Evolutionary conservation across 495 filamentous ascomycete genomes (phyloP).

Genomic region (Durotheca rogersii): DNA sequence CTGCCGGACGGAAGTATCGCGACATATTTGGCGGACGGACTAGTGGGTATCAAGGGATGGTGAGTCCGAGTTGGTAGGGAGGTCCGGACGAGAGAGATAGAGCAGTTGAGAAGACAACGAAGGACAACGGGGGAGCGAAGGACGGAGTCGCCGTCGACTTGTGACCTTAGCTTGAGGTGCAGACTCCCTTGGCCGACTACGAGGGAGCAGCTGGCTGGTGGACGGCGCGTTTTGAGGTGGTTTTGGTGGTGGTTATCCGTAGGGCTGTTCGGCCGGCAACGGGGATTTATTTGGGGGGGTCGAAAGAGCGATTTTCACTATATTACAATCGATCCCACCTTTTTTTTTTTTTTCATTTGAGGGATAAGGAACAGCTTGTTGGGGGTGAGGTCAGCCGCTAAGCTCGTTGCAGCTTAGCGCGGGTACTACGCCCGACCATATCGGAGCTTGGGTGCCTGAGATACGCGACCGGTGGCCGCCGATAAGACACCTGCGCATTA

Average conservation of each 20-base stretch:
- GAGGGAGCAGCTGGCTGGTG: not conserved
- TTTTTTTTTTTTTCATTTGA: slow-evolving; percentile 21
- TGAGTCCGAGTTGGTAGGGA: too few relatives aligned
- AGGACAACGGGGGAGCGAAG: slow-evolving; percentile 20
- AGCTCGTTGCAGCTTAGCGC: slow-evolving; percentile 8
- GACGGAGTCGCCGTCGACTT: too few relatives aligned
- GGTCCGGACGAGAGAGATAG: too few relatives aligned
- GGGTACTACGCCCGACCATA: slow-evolving; percentile 2
- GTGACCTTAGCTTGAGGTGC: too few relatives aligned
- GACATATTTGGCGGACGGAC: slow-evolving; percentile 51
- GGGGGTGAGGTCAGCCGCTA: slow-evolving; percentile 21
- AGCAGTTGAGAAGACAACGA: slow-evolving; percentile 25
- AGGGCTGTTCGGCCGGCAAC: slow-evolving; percentile 1
- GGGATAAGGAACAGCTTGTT: slow-evolving; percentile 33
- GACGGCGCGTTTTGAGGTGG: slow-evolving; percentile 6
- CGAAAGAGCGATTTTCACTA: slow-evolving; percentile 29
- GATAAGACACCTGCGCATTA: too few relatives aligned
- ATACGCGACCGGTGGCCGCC: too few relatives aligned
- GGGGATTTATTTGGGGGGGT: not conserved
- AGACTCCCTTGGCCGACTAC: slow-evolving; percentile 27
- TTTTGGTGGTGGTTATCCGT: slow-evolving; percentile 8
- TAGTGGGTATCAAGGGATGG: too few relatives aligned
- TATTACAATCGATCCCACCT: slow-evolving; percentile 32
- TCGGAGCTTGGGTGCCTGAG: too few relatives aligned
- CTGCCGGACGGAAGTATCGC: slow-evolving; percentile 78